These are phyloP conservation scores for Rhododendron molle DNA, from an alignment of 148 eudicot genomes.

Conservation along the genomic window DNA sequence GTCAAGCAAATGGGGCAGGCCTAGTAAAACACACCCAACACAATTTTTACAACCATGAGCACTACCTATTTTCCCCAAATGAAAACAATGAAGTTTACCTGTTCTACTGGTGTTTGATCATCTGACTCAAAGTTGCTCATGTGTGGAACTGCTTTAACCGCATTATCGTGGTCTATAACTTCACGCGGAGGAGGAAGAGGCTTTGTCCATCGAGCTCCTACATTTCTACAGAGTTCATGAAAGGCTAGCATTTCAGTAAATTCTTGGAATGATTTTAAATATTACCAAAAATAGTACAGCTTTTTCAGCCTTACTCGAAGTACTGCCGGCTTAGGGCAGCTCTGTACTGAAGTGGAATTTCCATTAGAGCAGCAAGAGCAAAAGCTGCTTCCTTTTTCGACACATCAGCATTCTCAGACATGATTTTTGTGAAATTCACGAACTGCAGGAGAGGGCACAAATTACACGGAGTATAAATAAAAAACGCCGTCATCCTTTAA, in stretches of 20 bases:
- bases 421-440: conserved; percentile 73
- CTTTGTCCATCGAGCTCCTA: conserved; percentile 16
- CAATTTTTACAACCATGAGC: background rate
- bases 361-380: conserved; percentile 87
- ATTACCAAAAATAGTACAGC: background rate
- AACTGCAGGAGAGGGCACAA: conserved; percentile 40
- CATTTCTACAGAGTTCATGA: conserved; percentile 19
- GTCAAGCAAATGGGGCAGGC: conserved; percentile 79
- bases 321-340: conserved; percentile 49
- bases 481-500: background rate
- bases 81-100: conserved; percentile 25
- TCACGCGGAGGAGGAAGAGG: conserved; percentile 67
- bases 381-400: conserved; percentile 71
- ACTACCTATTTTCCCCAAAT: background rate
- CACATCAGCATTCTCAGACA: conserved; percentile 47
- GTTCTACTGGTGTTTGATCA: conserved; percentile 36
- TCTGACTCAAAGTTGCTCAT: conserved; percentile 27
- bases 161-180: conserved; percentile 56
- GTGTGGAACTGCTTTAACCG: conserved; percentile 22
- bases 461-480: background rate
- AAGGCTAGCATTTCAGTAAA: conserved; percentile 1
- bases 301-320: conserved; percentile 29
- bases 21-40: conserved; percentile 26
- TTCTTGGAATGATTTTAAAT: background rate
- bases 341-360: conserved; percentile 72